Conservation (phyloP, 331 rosid species). For the Dryas integrifolia region DNA sequence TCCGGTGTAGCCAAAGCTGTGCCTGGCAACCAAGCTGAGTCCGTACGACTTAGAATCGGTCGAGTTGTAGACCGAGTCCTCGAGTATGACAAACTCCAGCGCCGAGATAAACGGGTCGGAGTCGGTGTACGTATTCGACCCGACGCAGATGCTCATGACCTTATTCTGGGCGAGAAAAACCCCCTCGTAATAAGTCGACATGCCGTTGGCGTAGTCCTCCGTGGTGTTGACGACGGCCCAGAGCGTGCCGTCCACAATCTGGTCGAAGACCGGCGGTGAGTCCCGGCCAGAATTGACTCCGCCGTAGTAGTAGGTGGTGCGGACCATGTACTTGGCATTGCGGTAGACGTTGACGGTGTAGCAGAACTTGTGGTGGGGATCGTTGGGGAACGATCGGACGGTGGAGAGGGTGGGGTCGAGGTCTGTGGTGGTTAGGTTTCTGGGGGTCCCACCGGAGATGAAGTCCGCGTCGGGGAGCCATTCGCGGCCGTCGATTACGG, state of each 20-base stretch:
- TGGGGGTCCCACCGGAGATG: conserved; percentile 48
- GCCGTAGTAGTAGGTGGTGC: conserved; percentile 75
- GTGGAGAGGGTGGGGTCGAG: conserved; percentile 47
- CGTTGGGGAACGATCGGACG: conserved; percentile 61
- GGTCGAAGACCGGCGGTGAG: conserved; percentile 81
- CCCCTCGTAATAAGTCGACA: conserved; percentile 57
- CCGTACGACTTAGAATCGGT: conserved; percentile 57
- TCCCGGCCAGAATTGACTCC: conserved; percentile 43
- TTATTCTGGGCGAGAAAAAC: conserved; percentile 65
- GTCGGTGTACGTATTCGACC: conserved; percentile 56
- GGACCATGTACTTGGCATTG: conserved; percentile 54
- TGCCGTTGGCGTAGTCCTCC: conserved; percentile 38
- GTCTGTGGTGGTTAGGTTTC: conserved; percentile 34
- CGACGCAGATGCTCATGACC: conserved; percentile 64
- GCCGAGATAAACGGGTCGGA: conserved; percentile 92
- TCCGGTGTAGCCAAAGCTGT: conserved; percentile 65
- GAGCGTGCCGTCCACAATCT: conserved; percentile 77
- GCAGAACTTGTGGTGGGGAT: conserved; percentile 49
- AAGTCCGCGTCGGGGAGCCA: conserved; percentile 61
- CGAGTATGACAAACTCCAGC: conserved; percentile 59
- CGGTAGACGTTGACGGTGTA: conserved; percentile 51
- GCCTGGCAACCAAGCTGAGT: conserved; percentile 53
- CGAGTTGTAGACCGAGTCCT: conserved; percentile 59
- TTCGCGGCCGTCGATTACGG: conserved; percentile 33
- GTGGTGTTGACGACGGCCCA: conserved; percentile 86